Evolutionary conservation across 352 stramenopile species (phyloP).

Genomic region (Phytophthora hibernalis): DNA sequence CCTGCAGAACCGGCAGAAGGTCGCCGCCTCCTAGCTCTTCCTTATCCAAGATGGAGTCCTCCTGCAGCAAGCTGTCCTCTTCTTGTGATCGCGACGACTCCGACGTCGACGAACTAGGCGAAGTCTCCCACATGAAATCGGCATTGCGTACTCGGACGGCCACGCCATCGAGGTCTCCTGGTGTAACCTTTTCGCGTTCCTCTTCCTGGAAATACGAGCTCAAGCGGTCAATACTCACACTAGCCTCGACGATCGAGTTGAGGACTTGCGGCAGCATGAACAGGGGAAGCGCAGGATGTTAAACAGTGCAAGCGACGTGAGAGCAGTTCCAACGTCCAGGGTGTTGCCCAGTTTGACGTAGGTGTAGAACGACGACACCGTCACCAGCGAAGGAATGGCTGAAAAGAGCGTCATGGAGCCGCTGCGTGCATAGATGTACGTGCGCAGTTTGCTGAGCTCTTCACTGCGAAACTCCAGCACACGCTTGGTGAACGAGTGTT

Average conservation of each 20-base stretch:
- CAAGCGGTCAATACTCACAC: slow-evolving; percentile 69
- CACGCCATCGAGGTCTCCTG: slow-evolving; percentile 72
- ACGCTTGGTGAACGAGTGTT: slow-evolving; percentile 79
- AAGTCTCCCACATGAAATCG: slow-evolving; percentile 71
- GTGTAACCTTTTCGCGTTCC: slow-evolving; percentile 71
- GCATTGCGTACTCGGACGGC: slow-evolving; percentile 51
- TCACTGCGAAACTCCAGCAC: slow-evolving; percentile 67
- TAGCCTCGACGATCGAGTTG: slow-evolving; percentile 94
- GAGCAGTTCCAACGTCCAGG: slow-evolving; percentile 92
- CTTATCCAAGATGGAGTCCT: slow-evolving; percentile 39
- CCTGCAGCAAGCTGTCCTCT: slow-evolving; percentile 39
- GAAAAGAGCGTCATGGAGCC: slow-evolving; percentile 74
- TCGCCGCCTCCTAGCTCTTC: slow-evolving; percentile 19
- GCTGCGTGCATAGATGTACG: slow-evolving; percentile 62
- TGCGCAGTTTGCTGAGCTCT: slow-evolving; percentile 83
- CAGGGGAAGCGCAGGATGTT: slow-evolving; percentile 98
- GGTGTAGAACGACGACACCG: slow-evolving; percentile 89
- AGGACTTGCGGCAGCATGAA: slow-evolving; percentile 97
- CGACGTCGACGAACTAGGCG: slow-evolving; percentile 41
- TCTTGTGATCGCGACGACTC: slow-evolving; percentile 25
- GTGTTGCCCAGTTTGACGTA: slow-evolving; percentile 86
- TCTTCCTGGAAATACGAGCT: slow-evolving; percentile 62
- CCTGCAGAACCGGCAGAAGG: slow-evolving; percentile 43
- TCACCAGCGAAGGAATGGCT: slow-evolving; percentile 93
- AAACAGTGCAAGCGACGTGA: slow-evolving; percentile 92